Evolutionary conservation across 441 rosid species (phyloP).

Genomic region (Jatropha podagrica): DNA sequence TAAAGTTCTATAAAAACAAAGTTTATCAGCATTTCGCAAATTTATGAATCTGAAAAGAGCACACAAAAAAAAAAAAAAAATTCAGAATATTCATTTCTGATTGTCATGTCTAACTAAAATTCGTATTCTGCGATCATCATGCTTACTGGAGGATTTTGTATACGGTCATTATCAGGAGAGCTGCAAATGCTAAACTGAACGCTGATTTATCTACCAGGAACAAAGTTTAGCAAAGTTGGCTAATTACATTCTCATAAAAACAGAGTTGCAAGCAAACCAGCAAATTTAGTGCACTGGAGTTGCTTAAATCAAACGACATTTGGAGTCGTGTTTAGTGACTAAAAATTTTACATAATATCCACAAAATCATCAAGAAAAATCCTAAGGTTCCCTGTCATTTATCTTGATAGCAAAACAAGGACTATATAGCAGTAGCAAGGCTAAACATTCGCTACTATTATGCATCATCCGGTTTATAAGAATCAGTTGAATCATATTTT

Average conservation of each 20-base stretch:
- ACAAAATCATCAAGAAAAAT: constrained; percentile 11
- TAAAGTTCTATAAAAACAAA: no score
- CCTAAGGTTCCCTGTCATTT: neutral
- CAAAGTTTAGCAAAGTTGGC: neutral
- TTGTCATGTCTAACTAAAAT: neutral
- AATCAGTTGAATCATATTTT: neutral
- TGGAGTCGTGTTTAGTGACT: neutral
- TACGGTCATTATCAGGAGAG: neutral
- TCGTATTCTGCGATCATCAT: neutral
- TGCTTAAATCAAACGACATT: neutral
- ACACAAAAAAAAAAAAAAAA: no score
- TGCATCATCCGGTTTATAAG: constrained; percentile 1
- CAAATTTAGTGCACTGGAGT: neutral
- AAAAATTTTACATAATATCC: constrained; percentile 2
- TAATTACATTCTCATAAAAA: neutral
- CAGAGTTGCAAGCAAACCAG: neutral
- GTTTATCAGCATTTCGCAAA: neutral
- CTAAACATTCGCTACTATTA: constrained; percentile 8
- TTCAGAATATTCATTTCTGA: neutral
- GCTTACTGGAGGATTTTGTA: neutral
- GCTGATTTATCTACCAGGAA: neutral
- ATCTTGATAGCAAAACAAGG: constrained; percentile 12
- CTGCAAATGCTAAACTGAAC: neutral
- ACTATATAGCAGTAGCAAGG: neutral
- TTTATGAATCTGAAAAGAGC: neutral